phyloP scores from a whole-genome alignment of 176 grass and related monocot genomes.

The Aegilops tauschii region DNA sequence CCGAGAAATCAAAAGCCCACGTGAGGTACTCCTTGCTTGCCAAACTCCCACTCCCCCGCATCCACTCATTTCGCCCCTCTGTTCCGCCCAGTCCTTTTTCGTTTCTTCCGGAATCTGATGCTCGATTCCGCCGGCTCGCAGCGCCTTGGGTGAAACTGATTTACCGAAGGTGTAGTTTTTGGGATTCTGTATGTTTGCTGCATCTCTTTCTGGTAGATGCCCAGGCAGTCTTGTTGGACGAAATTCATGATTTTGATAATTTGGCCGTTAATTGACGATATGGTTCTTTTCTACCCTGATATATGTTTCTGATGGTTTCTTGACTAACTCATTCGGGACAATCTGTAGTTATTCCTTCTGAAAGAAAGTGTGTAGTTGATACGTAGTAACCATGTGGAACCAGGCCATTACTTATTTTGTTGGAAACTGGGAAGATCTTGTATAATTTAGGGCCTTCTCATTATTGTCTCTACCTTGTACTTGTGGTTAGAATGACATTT shows the following conservation, averaged over 20 bases:
- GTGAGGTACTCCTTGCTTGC: constrained; percentile 33
- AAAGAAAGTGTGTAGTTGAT: background rate
- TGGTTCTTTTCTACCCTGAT: background rate
- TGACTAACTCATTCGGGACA: background rate
- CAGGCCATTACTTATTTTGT: background rate
- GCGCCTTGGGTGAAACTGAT: constrained; percentile 1
- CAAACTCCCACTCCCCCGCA: constrained; percentile 12
- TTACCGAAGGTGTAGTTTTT: background rate
- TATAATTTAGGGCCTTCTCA: background rate
- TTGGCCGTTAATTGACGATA: background rate
- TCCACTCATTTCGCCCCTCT: constrained; percentile 13
- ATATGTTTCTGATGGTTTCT: background rate
- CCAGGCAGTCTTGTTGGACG: background rate
- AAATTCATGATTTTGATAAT: background rate
- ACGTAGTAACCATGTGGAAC: background rate
- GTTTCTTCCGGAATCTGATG: background rate
- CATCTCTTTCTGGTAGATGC: background rate
- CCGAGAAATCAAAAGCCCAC: constrained; percentile 18
- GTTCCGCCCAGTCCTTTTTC: background rate
- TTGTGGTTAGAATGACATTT: background rate
- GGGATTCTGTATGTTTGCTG: background rate
- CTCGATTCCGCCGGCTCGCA: background rate
- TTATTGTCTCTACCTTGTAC: background rate
- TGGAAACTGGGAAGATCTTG: background rate
- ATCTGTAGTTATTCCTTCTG: background rate